Base-by-base conservation (phyloP, 2,329 filamentous ascomycete species). In the Juglanconis sp. region DNA sequence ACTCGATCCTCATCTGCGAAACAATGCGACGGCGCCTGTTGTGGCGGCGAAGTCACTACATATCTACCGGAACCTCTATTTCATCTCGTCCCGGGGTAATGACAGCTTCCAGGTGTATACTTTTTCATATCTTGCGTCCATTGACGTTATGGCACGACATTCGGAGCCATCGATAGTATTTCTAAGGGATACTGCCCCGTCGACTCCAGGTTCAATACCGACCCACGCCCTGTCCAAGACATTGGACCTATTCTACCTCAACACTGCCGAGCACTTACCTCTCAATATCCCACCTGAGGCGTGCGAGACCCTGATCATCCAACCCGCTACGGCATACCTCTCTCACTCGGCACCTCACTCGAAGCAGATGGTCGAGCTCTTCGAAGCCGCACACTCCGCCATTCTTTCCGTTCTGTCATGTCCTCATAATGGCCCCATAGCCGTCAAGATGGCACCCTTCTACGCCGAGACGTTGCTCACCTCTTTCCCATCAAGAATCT, bases 161-260 rank as follows among this genome's bases (percentile, higher is more conserved):
- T 83, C 88, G 0, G 76, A 79, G 10, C 82, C 89, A 34, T 82
- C 86, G 4, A 83, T 88, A 62, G 79, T 82, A 24, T 91, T 96
- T 67, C 76, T 96, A 31, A 78, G 80, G 63, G 81, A 83, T 24
- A 88, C 89, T 53, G 80, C 82, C 3, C 76, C 77, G 1, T 65
- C 70, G 32, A 67, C 74, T 62, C 60, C 85, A 17, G 81, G 83
- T 46, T 74, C 78, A 44, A 85, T 89, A 36, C 84, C 88, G 0
- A 74, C 77, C 5, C 83, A 89, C 64, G 86, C 88, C 5, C 77
- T 92, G 2, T 85, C 91, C 66, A 82, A 89, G 60, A 88, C 84
- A 17, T 77, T 94, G n/a, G 90, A 95, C 70, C 82, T 96, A 15
- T 96, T 91, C 77, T 96, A 96, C 74, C 83, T 97, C 64, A 95